These are phyloP conservation scores for Talaromyces islandicus DNA, from an alignment of 2,329 filamentous ascomycete genomes.

Conservation along the genomic window DNA sequence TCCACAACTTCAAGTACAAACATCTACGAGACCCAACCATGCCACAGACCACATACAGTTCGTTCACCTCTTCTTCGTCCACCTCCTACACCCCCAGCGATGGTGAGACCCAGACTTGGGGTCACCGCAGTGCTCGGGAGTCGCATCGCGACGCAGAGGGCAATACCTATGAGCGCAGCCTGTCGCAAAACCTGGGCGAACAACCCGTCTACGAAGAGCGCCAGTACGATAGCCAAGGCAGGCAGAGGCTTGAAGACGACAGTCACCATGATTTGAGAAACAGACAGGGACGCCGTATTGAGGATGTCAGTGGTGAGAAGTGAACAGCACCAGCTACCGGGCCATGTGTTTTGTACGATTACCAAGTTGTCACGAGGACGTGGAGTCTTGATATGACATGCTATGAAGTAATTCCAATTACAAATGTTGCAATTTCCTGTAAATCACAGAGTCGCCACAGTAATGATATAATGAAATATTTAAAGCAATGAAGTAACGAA, in stretches of 20 bases:
- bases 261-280: neutral
- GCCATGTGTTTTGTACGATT: neutral
- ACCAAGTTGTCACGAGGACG: neutral
- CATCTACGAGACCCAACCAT: neutral
- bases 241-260: conserved; percentile 1
- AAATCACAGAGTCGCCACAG: too few relatives aligned
- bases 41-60: conserved; percentile 8
- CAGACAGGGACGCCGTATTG: conserved; percentile 1
- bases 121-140: conserved; percentile 6
- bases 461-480: too few relatives aligned
- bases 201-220: conserved; percentile 9
- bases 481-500: neutral
- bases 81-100: neutral
- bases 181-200: conserved; percentile 9
- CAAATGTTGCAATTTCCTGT: too few relatives aligned
- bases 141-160: conserved; percentile 7
- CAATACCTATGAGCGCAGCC: neutral
- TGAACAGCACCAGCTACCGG: neutral
- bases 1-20: neutral
- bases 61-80: neutral
- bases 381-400: neutral
- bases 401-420: neutral
- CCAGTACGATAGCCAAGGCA: conserved; percentile 7
- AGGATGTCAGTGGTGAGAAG: conserved; percentile 7
- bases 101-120: conserved; percentile 8